A percentile compares a stretch with the other conserved stretches of the same genome.
phyloP scores from a whole-genome alignment of 768 basidiomycete species.

The Boletus sensibilis region DNA sequence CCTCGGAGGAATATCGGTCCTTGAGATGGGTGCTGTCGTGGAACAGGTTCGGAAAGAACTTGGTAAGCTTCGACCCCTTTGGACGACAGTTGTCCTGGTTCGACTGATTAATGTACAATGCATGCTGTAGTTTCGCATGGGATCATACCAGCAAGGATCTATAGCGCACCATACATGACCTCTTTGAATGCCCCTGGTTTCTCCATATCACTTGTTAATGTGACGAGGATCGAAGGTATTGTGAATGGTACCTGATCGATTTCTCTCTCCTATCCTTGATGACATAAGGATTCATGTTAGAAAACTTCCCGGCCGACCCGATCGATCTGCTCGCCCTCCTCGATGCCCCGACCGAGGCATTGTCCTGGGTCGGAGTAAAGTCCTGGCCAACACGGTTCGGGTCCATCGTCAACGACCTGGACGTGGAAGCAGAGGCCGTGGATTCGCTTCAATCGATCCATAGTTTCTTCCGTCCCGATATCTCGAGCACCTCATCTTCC shows the following conservation, averaged over 20 bases:
- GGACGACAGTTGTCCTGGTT: not conserved
- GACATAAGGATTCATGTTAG: not conserved
- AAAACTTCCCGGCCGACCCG: conserved; percentile 17
- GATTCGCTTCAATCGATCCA: conserved; percentile 4
- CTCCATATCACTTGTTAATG: conserved; percentile 51
- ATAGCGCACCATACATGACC: conserved; percentile 54
- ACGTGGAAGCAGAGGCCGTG: conserved; percentile 6
- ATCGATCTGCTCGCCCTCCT: conserved; percentile 34
- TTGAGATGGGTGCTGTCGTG: conserved; percentile 53
- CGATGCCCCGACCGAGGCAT: conserved; percentile 44
- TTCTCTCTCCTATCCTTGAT: not conserved
- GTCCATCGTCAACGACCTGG: not conserved
- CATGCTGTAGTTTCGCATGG: conserved; percentile 24
- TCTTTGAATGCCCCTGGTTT: conserved; percentile 62
- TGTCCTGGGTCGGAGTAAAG: conserved; percentile 40
- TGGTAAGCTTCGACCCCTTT: conserved; percentile 31
- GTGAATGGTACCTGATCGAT: conserved; percentile 3
- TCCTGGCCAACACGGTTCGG: conserved; percentile 24
- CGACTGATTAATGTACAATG: not conserved
- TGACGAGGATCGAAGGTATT: conserved; percentile 30
- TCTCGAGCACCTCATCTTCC: not conserved
- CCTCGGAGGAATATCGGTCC: conserved; percentile 49
- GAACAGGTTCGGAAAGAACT: conserved; percentile 43
- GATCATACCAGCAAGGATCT: conserved; percentile 42
- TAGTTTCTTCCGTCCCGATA: not conserved